phyloP scores from a whole-genome alignment of 1,139 yeast species.

The Kodamaea sp. region DNA sequence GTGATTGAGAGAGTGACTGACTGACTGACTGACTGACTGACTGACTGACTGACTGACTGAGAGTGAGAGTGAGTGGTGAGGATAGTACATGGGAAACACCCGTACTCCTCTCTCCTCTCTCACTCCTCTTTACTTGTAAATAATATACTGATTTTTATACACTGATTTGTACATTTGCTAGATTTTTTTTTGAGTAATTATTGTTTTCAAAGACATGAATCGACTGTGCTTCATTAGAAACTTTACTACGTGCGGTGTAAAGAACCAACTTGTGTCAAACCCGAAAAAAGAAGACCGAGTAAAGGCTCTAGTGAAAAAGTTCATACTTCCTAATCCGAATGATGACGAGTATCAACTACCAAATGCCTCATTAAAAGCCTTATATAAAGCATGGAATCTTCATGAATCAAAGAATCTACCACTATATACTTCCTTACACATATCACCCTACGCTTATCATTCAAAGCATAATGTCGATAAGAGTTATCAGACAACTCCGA shows the following conservation, averaged over 20 bases:
- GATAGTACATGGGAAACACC: too few species aligned
- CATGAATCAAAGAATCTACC: constrained; percentile 9
- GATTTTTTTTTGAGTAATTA: too few species aligned
- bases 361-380: constrained; percentile 5
- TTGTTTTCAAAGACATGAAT: too few species aligned
- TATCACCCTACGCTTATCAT: constrained; percentile 17
- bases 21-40: too few species aligned
- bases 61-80: too few species aligned
- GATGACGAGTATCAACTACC: neutral
- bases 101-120: too few species aligned
- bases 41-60: too few species aligned
- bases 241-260: neutral
- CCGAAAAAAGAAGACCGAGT: neutral
- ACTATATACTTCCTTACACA: constrained; percentile 6
- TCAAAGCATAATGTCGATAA: constrained; percentile 15
- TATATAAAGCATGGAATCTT: constrained; percentile 13
- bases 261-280: neutral
- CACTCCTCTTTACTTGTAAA: too few species aligned
- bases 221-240: neutral
- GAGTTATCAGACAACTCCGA: constrained; percentile 16
- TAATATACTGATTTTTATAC: too few species aligned
- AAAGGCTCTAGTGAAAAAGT: constrained; percentile 7
- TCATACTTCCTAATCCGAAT: constrained; percentile 5
- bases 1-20: too few species aligned
- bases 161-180: too few species aligned